A percentile compares a stretch with the other conserved stretches of the same genome.
Conservation (phyloP, 139 green algal genomes). For the Desmodesmus armatus region DNA sequence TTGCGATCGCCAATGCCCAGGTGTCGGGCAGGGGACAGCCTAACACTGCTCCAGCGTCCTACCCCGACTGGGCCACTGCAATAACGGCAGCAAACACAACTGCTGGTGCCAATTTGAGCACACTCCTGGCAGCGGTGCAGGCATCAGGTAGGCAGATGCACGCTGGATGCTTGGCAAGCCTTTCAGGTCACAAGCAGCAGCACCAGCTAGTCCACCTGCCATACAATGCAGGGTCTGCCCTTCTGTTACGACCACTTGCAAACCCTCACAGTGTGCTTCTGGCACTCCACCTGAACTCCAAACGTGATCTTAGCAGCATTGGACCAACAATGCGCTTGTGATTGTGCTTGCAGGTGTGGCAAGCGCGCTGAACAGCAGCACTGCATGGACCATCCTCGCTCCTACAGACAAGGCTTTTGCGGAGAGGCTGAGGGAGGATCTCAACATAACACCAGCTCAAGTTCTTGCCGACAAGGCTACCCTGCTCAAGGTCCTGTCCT, state of each 20-base stretch:
- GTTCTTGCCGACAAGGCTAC: slow-evolving; percentile 14
- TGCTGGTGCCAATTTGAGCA: slow-evolving; percentile 20
- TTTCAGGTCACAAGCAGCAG: background rate
- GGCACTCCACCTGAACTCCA: background rate
- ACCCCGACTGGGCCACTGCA: too few species aligned
- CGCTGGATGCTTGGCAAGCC: background rate
- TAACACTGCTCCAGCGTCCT: too few species aligned
- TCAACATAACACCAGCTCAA: background rate
- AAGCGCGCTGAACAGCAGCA: background rate
- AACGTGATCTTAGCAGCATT: background rate
- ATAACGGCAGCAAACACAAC: too few species aligned
- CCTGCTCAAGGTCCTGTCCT: slow-evolving; percentile 1
- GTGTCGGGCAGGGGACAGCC: too few species aligned
- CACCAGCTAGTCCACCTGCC: background rate
- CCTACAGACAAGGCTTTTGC: slow-evolving; percentile 19
- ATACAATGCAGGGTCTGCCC: background rate
- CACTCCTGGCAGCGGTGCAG: background rate
- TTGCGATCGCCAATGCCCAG: too few species aligned
- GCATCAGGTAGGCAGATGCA: background rate
- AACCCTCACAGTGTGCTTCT: background rate
- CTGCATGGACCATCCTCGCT: slow-evolving; percentile 22
- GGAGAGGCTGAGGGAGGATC: background rate
- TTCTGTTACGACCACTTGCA: background rate
- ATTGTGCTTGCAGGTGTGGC: background rate
- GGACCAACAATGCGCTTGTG: background rate